Evolutionary conservation across 441 rosid species (phyloP), one percentile per base, ranked within the genome.

Genomic region (Mallotus japonicus): DNA sequence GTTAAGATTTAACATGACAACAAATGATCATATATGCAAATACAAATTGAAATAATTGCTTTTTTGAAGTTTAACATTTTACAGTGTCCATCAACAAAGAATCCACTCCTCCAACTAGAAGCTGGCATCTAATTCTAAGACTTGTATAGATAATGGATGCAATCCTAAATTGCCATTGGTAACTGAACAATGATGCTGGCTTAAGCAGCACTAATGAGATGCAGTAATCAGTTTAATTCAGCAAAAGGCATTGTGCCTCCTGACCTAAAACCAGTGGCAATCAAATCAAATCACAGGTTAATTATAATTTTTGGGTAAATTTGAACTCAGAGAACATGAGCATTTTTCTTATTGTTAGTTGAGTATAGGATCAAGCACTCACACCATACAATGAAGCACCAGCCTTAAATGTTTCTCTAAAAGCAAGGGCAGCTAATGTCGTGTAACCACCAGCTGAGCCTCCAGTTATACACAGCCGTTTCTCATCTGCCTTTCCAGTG

Each of bases 361-460:
- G 24, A 57, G n/a, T 46, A 69, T n/a, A 53, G 71, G 22, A 47
- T 74, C 28, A 6, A n/a, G 64, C 67, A 87, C 92, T 90, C 80
- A 92, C 97, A 47, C 98, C 98, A 76, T 84, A 90, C 73, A 92
- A 84, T 64, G 99, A 92, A 44, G 98, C 93, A 77, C 97, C 97
- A 78, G 98, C 96, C 75, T 89, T 90, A 80, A 92, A 95, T 24
- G 84, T 85, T 65, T 92, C 88, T 83, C 80, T 90, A 75, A 92
- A 95, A 40, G 98, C 97, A 69, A 92, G 92, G 72, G 98, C 80
- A 44, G 98, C 99, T 78, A 90, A 89, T 62, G 93, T 90, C 54
- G 97, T 95, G 75, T 92, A 91, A 51, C 98, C 96, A 73, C 99
- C 98, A 62, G 99, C 98, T 71, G 99, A 95, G 70, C 90, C 93